Conservation (phyloP, 75 land plant genomes). For the Picea glauca region DNA sequence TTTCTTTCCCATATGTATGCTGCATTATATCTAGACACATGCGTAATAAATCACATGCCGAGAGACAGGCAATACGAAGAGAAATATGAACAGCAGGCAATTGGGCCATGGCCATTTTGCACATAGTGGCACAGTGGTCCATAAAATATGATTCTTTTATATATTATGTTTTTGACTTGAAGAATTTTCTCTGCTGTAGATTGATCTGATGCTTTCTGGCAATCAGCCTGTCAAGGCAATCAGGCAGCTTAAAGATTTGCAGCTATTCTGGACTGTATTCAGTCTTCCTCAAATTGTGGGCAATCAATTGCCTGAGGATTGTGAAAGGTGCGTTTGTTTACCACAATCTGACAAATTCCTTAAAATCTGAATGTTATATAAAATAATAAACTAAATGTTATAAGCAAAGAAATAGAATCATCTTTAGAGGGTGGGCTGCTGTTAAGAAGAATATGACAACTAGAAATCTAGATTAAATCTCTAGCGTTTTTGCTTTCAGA, state of each 20-base stretch:
- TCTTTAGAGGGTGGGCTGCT: no score
- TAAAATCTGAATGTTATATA: no score
- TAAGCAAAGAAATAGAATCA: no score
- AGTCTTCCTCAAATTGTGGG: constrained; percentile 40
- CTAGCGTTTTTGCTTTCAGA: no score
- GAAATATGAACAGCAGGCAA: not conserved
- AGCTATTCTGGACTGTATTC: constrained; percentile 72
- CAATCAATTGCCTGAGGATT: constrained; percentile 32
- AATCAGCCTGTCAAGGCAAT: constrained; percentile 76
- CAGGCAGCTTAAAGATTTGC: constrained; percentile 53
- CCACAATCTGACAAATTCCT: no score
- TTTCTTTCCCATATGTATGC: not conserved
- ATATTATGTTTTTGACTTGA: not conserved
- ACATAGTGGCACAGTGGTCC: not conserved
- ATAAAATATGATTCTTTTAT: not conserved
- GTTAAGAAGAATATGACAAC: no score
- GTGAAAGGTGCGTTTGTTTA: constrained; percentile 48
- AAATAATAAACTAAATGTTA: no score
- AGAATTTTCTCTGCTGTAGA: constrained; percentile 39
- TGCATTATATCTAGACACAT: not conserved
- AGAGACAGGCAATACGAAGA: not conserved
- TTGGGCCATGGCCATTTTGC: not conserved
- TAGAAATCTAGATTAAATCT: no score
- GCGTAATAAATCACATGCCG: not conserved
- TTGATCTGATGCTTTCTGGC: constrained; percentile 91